Base-by-base conservation (phyloP, 805 yeast species). In the Yamadazyma sp. region DNA sequence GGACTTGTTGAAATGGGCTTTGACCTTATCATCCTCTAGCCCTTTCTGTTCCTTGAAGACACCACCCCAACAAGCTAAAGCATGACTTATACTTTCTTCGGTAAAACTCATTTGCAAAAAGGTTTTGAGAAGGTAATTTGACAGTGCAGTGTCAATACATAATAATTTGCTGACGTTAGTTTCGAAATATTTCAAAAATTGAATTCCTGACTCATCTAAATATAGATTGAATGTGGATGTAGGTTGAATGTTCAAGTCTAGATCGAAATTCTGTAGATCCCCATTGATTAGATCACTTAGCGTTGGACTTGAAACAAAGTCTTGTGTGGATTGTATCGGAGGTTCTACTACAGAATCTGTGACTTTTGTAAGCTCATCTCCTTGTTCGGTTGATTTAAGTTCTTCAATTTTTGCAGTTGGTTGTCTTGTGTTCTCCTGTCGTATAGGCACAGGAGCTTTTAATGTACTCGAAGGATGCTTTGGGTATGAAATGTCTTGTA, bases 41-140 rank as follows among this genome's bases (percentile, higher is more conserved):
- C 35, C 35, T 9, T 7, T n/a, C 12, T 6, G 5, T n/a, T 31
- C 28, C 16, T 30, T 30, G n/a, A 36, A 36, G 5, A 31, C 18
- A 3, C 39, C 39, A 4, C 39, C 39, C 35, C 35, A 36, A 15
- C 32, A 20, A 4, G 39, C 39, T 9, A 36, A 18, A 7, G 35
- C 35, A 18, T 36, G 31, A 7, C 32, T 21, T 14, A 36, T 23
- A 23, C 39, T 27, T 17, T 36, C 39, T 23, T 36, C 39, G 5
- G 31, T 27, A 3, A 31, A 16, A 26, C 35, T 31, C 15, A 31
- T 13, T 19, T 26, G 31, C n/a, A 36, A 17, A 27, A 36, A 36
- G 15, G 39, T 36, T 13, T 31, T 30, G 7, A 31, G 21, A 13
- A 36, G 17, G 12, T 36, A 35, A 19, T 34, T 28, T 19, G 33